A percentile compares a stretch with the other conserved stretches of the same genome.
Evolutionary conservation across 2,329 filamentous ascomycete species (phyloP).

Genomic region (Exserohilum turcica): DNA sequence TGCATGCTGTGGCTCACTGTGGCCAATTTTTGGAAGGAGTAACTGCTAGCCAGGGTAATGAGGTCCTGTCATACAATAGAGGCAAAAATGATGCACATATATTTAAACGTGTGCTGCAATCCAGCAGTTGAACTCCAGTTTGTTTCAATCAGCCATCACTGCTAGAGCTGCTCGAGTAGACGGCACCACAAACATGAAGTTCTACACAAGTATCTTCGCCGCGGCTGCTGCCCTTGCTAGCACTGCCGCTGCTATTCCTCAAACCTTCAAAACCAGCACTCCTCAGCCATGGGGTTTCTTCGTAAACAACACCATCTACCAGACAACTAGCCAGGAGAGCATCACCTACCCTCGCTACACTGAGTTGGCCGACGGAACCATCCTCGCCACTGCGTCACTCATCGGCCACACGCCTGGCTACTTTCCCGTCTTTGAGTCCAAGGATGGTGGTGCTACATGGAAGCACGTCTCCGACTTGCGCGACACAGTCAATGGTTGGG

Average conservation of each 20-base stretch:
- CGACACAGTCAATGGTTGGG: slow-evolving; percentile 67
- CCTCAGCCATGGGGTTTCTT: slow-evolving; percentile 24
- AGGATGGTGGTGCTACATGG: slow-evolving; percentile 59
- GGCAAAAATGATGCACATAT: neutral
- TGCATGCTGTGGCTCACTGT: neutral
- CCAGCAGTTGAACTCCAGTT: neutral
- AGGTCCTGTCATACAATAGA: neutral
- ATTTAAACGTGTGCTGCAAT: slow-evolving; percentile 2
- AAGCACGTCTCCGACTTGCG: slow-evolving; percentile 63
- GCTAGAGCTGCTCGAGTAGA: neutral
- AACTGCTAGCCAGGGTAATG: neutral
- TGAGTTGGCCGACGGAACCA: slow-evolving; percentile 22
- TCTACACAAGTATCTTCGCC: neutral
- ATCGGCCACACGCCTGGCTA: slow-evolving; percentile 27
- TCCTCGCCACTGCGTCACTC: slow-evolving; percentile 24
- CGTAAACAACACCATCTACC: slow-evolving; percentile 29
- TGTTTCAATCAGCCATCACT: neutral
- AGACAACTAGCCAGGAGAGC: slow-evolving; percentile 16
- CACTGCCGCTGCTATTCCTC: slow-evolving; percentile 1
- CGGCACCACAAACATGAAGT: slow-evolving; percentile 1
- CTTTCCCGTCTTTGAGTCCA: slow-evolving; percentile 51
- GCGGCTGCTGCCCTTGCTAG: neutral
- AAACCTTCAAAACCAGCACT: neutral
- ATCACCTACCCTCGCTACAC: slow-evolving; percentile 26
- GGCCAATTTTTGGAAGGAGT: neutral